phyloP scores from a whole-genome alignment of 345 rosid species.

The Trapa bicornis region DNA sequence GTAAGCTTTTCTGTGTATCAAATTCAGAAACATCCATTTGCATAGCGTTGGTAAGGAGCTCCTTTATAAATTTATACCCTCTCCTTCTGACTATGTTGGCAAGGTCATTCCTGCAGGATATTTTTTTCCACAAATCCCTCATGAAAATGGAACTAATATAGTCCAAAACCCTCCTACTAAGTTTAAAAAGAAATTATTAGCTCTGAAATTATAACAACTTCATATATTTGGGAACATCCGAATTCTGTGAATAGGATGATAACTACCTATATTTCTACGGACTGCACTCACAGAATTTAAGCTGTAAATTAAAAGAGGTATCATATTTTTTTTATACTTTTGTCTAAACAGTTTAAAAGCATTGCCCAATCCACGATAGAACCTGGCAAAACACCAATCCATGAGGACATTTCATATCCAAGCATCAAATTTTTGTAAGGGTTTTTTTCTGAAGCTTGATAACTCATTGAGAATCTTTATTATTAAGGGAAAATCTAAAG shows the following conservation, averaged over 20 bases:
- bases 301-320: too few relatives aligned
- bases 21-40: conserved; percentile 16
- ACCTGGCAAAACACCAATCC: too few relatives aligned
- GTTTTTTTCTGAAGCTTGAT: neutral
- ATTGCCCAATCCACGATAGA: too few relatives aligned
- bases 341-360: too few relatives aligned
- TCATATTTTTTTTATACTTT: too few relatives aligned
- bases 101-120: conserved; percentile 57
- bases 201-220: neutral
- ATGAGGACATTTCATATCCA: too few relatives aligned
- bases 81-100: conserved; percentile 79
- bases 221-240: neutral
- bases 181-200: neutral
- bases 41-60: conserved; percentile 43
- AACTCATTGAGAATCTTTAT: neutral
- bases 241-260: neutral
- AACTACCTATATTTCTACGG: neutral
- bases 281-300: neutral
- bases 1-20: conserved; percentile 11
- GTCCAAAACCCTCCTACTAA: neutral
- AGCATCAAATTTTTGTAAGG: neutral
- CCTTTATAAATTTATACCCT: conserved; percentile 55
- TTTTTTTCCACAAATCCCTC: neutral
- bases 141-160: neutral
- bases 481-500: neutral